A percentile compares a stretch with the other conserved stretches of the same genome.
These are phyloP conservation scores for Kuraishia molischiana DNA, from an alignment of 805 yeast genomes.

Conservation along the genomic window DNA sequence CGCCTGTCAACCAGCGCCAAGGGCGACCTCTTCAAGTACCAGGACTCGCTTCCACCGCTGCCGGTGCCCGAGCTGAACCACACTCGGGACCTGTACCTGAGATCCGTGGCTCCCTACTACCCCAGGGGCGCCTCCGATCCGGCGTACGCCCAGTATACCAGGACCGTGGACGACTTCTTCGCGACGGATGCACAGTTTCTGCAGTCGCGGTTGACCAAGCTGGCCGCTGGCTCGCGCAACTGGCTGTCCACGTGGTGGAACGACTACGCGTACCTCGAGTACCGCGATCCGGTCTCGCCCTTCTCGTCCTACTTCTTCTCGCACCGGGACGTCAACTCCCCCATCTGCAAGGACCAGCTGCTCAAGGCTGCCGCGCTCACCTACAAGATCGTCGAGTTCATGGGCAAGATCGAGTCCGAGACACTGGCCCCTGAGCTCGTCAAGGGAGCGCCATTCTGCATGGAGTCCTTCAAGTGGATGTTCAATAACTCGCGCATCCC, in stretches of 20 bases:
- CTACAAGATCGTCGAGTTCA: slow-evolving; percentile 57
- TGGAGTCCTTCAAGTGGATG: slow-evolving; percentile 88
- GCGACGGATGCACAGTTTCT: slow-evolving; percentile 57
- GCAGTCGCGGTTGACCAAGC: slow-evolving; percentile 53
- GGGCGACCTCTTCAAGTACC: slow-evolving; percentile 67
- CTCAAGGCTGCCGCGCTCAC: slow-evolving; percentile 71
- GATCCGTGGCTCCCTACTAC: slow-evolving; percentile 62
- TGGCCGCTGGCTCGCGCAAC: slow-evolving; percentile 58
- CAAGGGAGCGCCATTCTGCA: slow-evolving; percentile 79
- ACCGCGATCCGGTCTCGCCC: slow-evolving; percentile 92
- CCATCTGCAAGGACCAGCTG: slow-evolving; percentile 52
- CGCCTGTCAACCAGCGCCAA: slow-evolving; percentile 15
- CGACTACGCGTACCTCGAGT: slow-evolving; percentile 81
- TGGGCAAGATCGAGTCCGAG: slow-evolving; percentile 56
- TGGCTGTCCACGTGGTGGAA: slow-evolving; percentile 96
- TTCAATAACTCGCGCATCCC: slow-evolving; percentile 86
- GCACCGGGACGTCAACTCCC: slow-evolving; percentile 58
- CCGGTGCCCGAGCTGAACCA: slow-evolving; percentile 80
- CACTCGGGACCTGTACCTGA: slow-evolving; percentile 61
- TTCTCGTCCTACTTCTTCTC: slow-evolving; percentile 85
- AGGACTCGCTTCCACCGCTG: slow-evolving; percentile 64
- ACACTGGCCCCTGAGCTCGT: slow-evolving; percentile 73
- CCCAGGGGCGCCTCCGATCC: slow-evolving; percentile 36
- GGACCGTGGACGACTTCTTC: slow-evolving; percentile 56
- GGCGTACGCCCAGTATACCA: slow-evolving; percentile 29